phyloP scores from a whole-genome alignment of 208 protist genomes.

The Trypanosoma rangeli region DNA sequence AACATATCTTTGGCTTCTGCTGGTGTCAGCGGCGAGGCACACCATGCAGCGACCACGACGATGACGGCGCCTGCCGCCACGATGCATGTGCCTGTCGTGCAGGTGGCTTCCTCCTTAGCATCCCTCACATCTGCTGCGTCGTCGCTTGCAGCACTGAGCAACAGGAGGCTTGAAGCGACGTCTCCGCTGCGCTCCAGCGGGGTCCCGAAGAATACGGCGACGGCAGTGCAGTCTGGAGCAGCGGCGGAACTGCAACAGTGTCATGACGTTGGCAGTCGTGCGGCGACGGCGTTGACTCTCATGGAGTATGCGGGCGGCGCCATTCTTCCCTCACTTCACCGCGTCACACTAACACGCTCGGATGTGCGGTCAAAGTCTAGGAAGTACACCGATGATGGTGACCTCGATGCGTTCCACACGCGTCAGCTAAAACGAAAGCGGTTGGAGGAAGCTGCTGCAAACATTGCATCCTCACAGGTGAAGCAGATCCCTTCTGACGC shows the following conservation, averaged over 20 bases:
- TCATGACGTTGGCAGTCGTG: not conserved
- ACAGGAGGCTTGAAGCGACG: not conserved
- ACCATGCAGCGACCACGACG: not conserved
- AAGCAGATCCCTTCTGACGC: not conserved
- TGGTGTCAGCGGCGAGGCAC: not conserved
- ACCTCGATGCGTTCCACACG: slow-evolving; percentile 38
- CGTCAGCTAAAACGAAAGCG: slow-evolving; percentile 48
- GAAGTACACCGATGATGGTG: slow-evolving; percentile 72
- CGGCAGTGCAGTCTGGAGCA: not conserved
- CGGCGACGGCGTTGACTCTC: slow-evolving; percentile 19
- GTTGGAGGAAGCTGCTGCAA: slow-evolving; percentile 43
- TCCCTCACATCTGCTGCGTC: slow-evolving; percentile 2
- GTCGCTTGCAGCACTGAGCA: not conserved
- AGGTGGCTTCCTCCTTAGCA: not conserved
- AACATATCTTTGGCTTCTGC: not conserved
- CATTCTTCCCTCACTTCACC: slow-evolving; percentile 59
- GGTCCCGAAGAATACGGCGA: not conserved
- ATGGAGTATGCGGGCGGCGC: slow-evolving; percentile 59
- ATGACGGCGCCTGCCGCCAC: too few species aligned
- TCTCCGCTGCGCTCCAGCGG: not conserved
- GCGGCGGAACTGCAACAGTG: not conserved
- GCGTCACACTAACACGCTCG: slow-evolving; percentile 58
- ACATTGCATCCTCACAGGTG: slow-evolving; percentile 24
- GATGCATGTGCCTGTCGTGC: not conserved
- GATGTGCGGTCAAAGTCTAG: slow-evolving; percentile 53